These are phyloP conservation scores for Ophiostoma australiae DNA, from an alignment of 2,329 filamentous ascomycete species.

Conservation along the genomic window DNA sequence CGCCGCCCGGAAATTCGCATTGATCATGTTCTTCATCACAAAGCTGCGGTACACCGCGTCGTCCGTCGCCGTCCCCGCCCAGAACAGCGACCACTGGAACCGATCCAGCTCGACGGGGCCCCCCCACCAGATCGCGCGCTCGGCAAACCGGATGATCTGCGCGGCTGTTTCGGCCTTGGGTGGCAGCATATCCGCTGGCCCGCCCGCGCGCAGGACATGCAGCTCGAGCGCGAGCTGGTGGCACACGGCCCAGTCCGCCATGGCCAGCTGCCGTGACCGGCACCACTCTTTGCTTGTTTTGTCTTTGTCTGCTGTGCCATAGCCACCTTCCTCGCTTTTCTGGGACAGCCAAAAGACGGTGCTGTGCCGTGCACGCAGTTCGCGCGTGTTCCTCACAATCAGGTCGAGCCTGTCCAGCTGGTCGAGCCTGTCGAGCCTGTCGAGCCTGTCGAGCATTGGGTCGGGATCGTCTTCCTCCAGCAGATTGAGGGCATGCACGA, in stretches of 20 bases:
- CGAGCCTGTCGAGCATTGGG: background rate
- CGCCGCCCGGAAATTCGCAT: conserved; percentile 1
- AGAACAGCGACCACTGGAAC: conserved; percentile 22
- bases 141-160: background rate
- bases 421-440: background rate
- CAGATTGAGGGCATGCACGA: conserved; percentile 17
- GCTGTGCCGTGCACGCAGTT: background rate
- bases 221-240: conserved; percentile 3
- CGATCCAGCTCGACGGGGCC: conserved; percentile 20
- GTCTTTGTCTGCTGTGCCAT: background rate
- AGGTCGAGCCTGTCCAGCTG: background rate
- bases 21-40: background rate
- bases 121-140: conserved; percentile 15
- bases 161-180: background rate
- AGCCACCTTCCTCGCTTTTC: background rate
- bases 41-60: background rate
- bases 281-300: background rate
- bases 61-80: conserved; percentile 21
- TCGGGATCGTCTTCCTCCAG: background rate
- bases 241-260: conserved; percentile 2
- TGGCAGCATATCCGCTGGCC: background rate
- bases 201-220: background rate
- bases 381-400: background rate
- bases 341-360: conserved; percentile 5
- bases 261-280: background rate